These are phyloP conservation scores for Simplicillium aogashimaense DNA, from an alignment of 2,329 filamentous ascomycete genomes.

Conservation along the genomic window DNA sequence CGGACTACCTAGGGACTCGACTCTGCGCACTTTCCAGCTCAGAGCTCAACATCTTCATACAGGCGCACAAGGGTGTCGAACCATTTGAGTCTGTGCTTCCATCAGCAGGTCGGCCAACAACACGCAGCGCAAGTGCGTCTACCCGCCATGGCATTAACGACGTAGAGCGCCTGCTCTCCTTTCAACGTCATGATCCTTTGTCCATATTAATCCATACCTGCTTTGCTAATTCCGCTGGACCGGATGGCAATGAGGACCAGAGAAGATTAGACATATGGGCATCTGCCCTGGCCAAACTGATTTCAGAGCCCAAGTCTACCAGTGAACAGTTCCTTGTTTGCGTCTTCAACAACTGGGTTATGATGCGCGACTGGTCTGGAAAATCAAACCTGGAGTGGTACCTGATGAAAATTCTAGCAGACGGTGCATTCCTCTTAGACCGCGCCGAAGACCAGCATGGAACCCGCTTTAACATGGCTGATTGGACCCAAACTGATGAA, in stretches of 20 bases:
- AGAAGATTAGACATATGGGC: constrained; percentile 82
- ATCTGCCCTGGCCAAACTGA: constrained; percentile 71
- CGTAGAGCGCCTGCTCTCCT: constrained; percentile 73
- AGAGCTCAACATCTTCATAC: constrained; percentile 69
- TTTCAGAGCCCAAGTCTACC: constrained; percentile 65
- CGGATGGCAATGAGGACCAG: constrained; percentile 71
- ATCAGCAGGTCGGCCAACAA: constrained; percentile 46
- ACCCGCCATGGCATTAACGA: constrained; percentile 36
- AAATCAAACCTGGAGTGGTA: constrained; percentile 87
- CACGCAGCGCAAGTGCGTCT: constrained; percentile 33
- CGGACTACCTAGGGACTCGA: constrained; percentile 77
- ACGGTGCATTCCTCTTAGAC: constrained; percentile 84
- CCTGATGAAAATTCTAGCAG: constrained; percentile 87
- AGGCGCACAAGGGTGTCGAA: constrained; percentile 69
- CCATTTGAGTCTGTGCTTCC: constrained; percentile 75
- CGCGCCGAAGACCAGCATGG: constrained; percentile 71
- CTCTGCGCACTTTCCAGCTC: constrained; percentile 64
- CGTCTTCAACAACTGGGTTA: constrained; percentile 79
- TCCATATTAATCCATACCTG: constrained; percentile 79
- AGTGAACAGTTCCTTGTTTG: constrained; percentile 74
- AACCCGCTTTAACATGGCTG: constrained; percentile 59
- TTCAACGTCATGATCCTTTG: constrained; percentile 80
- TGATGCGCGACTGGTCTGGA: constrained; percentile 81
- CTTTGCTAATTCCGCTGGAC: constrained; percentile 77
- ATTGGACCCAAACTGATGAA: constrained; percentile 69